phyloP scores from a whole-genome alignment of 1,284 basidiomycete species.

The Leccinum fuscescens region DNA sequence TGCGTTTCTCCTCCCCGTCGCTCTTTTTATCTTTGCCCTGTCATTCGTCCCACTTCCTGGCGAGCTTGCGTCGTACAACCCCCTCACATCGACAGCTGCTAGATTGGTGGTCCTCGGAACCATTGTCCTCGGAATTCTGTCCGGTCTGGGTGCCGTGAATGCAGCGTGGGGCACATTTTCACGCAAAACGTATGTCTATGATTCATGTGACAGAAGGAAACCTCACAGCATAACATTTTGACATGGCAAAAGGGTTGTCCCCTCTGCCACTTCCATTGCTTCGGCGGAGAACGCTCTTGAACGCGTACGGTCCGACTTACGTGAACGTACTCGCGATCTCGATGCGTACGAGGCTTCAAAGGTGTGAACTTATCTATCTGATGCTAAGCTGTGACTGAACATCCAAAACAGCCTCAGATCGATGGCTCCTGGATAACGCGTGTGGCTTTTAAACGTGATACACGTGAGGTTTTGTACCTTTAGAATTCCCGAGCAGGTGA shows the following conservation, averaged over 20 bases:
- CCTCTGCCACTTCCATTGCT: constrained; percentile 27
- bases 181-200: constrained; percentile 23
- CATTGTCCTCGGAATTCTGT: constrained; percentile 66
- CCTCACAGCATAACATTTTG: constrained; percentile 12
- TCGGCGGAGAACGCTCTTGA: constrained; percentile 36
- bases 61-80: constrained; percentile 42
- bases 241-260: constrained; percentile 19
- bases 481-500: neutral
- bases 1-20: constrained; percentile 43
- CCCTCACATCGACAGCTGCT: constrained; percentile 48
- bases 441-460: constrained; percentile 31
- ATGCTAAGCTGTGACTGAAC: constrained; percentile 12
- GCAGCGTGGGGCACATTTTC: constrained; percentile 54
- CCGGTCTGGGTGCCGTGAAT: constrained; percentile 72
- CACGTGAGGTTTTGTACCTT: constrained; percentile 22
- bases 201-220: constrained; percentile 13
- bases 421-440: constrained; percentile 32
- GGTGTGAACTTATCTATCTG: constrained; percentile 16
- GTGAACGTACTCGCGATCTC: constrained; percentile 31
- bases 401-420: constrained; percentile 21
- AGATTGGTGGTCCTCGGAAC: constrained; percentile 76
- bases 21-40: constrained; percentile 55
- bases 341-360: constrained; percentile 25
- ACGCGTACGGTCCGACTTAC: constrained; percentile 31
- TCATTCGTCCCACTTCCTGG: constrained; percentile 66